These are phyloP conservation scores for Blastobotrys ciferrii DNA, from an alignment of 1,139 yeast genomes.

Conservation along the genomic window DNA sequence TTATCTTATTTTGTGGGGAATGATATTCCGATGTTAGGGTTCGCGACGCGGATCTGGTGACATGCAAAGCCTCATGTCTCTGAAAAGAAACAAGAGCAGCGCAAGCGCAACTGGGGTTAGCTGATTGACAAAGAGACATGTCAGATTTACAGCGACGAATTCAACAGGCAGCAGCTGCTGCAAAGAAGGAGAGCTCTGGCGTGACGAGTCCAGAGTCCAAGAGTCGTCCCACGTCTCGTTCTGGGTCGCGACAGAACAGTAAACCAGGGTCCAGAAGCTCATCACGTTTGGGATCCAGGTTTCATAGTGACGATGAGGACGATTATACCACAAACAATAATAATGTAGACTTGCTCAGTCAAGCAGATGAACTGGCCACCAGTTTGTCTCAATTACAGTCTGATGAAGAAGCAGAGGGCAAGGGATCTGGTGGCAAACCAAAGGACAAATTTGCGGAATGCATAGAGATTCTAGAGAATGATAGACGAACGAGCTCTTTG, in stretches of 20 bases:
- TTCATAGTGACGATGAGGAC: slow-evolving; percentile 26
- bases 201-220: slow-evolving; percentile 17
- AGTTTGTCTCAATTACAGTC: slow-evolving; percentile 22
- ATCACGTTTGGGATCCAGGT: slow-evolving; percentile 22
- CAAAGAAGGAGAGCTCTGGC: slow-evolving; percentile 11
- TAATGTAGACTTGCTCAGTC: slow-evolving; percentile 14
- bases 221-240: slow-evolving; percentile 19
- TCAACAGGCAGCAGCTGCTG: slow-evolving; percentile 21
- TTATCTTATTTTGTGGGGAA: too few species aligned
- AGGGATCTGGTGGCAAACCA: slow-evolving; percentile 12
- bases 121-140: slow-evolving; percentile 13
- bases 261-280: slow-evolving; percentile 24
- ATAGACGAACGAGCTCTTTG: slow-evolving; percentile 33
- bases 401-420: slow-evolving; percentile 15
- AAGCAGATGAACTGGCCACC: slow-evolving; percentile 25
- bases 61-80: not conserved
- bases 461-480: slow-evolving; percentile 32
- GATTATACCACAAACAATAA: slow-evolving; percentile 27
- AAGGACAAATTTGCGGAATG: slow-evolving; percentile 29
- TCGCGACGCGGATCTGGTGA: not conserved
- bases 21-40: not conserved
- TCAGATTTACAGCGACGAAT: slow-evolving; percentile 23
- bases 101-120: not conserved
- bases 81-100: not conserved
- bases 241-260: slow-evolving; percentile 17